Evolutionary conservation across 148 eudicot genomes (phyloP), one percentile per base, ranked within the genome.

Genomic region (Arbutus unedo): DNA sequence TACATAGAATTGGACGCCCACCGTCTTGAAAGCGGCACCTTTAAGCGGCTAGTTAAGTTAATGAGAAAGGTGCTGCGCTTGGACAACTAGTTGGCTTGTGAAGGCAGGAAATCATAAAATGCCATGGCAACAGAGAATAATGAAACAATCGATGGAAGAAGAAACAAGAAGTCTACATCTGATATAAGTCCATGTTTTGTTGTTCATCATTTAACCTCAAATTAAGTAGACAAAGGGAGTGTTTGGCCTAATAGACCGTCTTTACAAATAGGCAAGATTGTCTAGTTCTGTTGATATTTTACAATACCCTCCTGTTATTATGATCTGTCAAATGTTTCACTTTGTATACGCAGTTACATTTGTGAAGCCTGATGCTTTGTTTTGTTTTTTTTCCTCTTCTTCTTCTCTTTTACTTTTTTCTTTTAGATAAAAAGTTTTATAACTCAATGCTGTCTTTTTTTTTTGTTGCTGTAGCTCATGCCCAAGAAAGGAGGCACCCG

Each of bases 401-500:
- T n/a, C n/a, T 62, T 66, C 38, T 15, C 4, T 79, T 62, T 3
- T 13, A 23, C 19, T 73, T 21, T 73, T 44, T 79, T 60, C 66
- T 19, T 56, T 71, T 55, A 55, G 64, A 48, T 25, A 54, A 51
- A 47, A 45, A 66, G 44, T 56, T 81, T 8, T 81, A 57, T 41
- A 44, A 73, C 23, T 11, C 67, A 44, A 48, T 47, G 38, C 45
- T 74, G 19, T 45, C 41, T n/a, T n/a, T n/a, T 48, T 79, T 55
- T 21, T 66, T 38, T 21, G 0, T 84, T 55, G 16, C 13, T 88
- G 91, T 87, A 95, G 97, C 88, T 89, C 85, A 85, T 87, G 84
- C 96, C 92, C 31, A 95, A 91, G 87, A 89, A 89, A 82, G 91
- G 87, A 53, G 96, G 98, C 44, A 92, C 96, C 60, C 94, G 96